A percentile compares a stretch with the other conserved stretches of the same genome.
Conservation (phyloP, 176 grass and related monocot genomes). For the Saccharum officinarum region DNA sequence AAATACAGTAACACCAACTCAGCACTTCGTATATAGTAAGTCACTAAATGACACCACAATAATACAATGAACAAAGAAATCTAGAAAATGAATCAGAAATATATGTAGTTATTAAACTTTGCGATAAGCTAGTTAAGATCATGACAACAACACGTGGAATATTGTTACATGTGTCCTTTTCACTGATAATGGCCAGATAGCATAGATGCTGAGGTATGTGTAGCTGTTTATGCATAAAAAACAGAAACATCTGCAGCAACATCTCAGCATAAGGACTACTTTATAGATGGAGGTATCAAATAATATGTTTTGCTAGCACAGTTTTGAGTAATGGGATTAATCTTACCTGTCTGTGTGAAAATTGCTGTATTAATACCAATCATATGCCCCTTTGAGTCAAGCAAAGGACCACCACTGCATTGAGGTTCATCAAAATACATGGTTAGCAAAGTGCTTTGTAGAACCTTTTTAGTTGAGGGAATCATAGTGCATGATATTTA, state of each 20-base stretch:
- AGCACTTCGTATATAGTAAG: constrained; percentile 1
- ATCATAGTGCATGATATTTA: constrained; percentile 18
- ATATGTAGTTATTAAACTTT: constrained; percentile 1
- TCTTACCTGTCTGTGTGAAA: constrained; percentile 91
- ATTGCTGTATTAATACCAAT: constrained; percentile 98
- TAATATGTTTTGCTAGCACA: constrained; percentile 9
- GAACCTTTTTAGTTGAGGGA: constrained; percentile 5
- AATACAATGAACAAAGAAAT: background rate
- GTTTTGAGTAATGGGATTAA: background rate
- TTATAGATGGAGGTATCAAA: background rate
- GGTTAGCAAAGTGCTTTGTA: background rate
- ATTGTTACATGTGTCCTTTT: constrained; percentile 9
- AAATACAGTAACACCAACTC: constrained; percentile 11
- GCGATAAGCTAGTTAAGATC: background rate
- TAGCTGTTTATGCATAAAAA: background rate
- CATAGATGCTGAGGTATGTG: background rate
- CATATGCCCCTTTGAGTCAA: constrained; percentile 92
- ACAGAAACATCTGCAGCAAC: constrained; percentile 4
- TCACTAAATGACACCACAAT: constrained; percentile 1
- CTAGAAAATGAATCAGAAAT: constrained; percentile 14
- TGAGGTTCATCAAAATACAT: constrained; percentile 13
- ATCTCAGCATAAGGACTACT: background rate
- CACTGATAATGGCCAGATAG: background rate
- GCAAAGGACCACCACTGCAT: constrained; percentile 93
- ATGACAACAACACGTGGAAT: background rate